Conservation (phyloP, 495 filamentous ascomycete genomes). For the Parmelia sp. region DNA sequence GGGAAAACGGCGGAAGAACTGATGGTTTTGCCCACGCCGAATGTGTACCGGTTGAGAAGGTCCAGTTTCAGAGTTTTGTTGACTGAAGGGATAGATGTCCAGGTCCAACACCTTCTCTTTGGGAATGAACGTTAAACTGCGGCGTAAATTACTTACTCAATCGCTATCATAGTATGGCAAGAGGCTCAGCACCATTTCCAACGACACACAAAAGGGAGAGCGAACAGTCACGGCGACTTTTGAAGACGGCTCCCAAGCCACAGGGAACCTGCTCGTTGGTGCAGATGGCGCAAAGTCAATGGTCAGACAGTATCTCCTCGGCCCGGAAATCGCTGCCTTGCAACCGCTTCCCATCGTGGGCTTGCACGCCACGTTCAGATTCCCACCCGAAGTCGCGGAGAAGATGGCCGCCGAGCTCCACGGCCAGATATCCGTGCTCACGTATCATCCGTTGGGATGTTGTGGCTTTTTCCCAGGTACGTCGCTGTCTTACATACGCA, state of each 20-base stretch:
- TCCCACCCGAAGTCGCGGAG: background rate
- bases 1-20: constrained; percentile 44
- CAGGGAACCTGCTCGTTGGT: constrained; percentile 36
- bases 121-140: background rate
- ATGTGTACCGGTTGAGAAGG: constrained; percentile 38
- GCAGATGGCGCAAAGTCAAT: constrained; percentile 40
- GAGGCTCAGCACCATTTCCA: constrained; percentile 19
- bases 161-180: constrained; percentile 25
- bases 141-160: background rate
- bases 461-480: constrained; percentile 16
- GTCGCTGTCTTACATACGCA: background rate
- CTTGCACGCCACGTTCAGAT: constrained; percentile 1
- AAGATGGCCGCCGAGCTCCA: constrained; percentile 4
- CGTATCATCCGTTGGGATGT: constrained; percentile 11
- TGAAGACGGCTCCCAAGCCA: constrained; percentile 34
- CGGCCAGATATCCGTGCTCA: background rate
- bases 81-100: constrained; percentile 36
- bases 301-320: constrained; percentile 35
- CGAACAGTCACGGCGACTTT: constrained; percentile 33
- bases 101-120: constrained; percentile 19
- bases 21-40: constrained; percentile 30
- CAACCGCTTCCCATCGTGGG: constrained; percentile 11
- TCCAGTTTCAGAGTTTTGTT: constrained; percentile 6
- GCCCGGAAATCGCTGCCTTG: constrained; percentile 14
- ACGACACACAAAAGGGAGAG: constrained; percentile 5